A percentile compares a stretch with the other conserved stretches of the same genome.
These are phyloP conservation scores for Tylopilus orsonianus DNA, from an alignment of 1,284 basidiomycete genomes.

Conservation along the genomic window DNA sequence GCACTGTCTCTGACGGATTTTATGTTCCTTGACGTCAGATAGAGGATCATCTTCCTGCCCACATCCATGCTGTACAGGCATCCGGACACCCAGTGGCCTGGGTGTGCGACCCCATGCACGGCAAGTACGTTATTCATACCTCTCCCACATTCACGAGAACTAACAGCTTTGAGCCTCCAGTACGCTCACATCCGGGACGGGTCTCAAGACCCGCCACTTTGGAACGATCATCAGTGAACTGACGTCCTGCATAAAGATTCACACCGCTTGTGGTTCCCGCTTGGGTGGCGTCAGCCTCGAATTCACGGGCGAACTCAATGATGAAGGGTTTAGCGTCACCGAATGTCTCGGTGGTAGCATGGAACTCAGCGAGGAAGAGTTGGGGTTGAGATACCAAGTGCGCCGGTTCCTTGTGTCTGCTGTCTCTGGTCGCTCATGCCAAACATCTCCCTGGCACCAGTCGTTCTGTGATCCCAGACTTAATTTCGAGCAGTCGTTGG, in stretches of 20 bases:
- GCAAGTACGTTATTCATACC: constrained; percentile 63
- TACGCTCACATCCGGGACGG: constrained; percentile 75
- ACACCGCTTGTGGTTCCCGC: constrained; percentile 66
- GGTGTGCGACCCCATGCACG: constrained; percentile 98
- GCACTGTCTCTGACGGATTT: neutral
- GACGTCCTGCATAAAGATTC: constrained; percentile 79
- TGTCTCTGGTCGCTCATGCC: constrained; percentile 2
- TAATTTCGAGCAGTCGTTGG: constrained; percentile 81
- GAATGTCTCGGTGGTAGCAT: constrained; percentile 83
- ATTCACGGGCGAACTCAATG: constrained; percentile 93
- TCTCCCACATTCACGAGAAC: neutral
- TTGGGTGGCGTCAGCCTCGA: constrained; percentile 97
- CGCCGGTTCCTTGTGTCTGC: constrained; percentile 12
- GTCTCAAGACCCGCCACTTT: constrained; percentile 89
- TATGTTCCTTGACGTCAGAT: constrained; percentile 47
- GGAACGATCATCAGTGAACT: constrained; percentile 90
- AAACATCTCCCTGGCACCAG: constrained; percentile 35
- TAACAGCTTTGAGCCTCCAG: constrained; percentile 38
- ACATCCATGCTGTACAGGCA: constrained; percentile 82
- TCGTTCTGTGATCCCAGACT: constrained; percentile 81
- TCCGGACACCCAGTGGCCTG: constrained; percentile 88
- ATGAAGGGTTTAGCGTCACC: constrained; percentile 90
- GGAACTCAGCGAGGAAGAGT: constrained; percentile 72
- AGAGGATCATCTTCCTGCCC: constrained; percentile 71
- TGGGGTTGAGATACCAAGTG: constrained; percentile 75